Evolutionary conservation across 352 stramenopile genomes (phyloP).

Genomic region (Plasmopara viticola): DNA sequence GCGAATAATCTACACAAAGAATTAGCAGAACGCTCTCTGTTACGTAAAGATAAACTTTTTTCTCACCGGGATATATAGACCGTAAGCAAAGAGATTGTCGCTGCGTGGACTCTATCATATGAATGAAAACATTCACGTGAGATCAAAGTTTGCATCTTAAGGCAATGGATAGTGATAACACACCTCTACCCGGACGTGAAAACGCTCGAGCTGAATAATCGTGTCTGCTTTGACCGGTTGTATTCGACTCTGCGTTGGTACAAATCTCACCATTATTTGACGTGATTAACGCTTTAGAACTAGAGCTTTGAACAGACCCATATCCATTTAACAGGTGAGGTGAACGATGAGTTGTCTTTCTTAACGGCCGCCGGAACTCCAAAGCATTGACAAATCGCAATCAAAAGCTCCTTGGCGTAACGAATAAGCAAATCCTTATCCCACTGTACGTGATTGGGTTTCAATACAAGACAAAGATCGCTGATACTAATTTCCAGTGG

Average conservation of each 20-base stretch:
- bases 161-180: neutral
- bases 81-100: conserved; percentile 42
- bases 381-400: conserved; percentile 52
- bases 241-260: conserved; percentile 33
- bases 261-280: conserved; percentile 1
- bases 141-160: neutral
- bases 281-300: neutral
- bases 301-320: conserved; percentile 19
- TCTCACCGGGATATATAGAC: conserved; percentile 46
- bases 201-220: conserved; percentile 51
- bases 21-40: neutral
- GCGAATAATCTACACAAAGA: conserved; percentile 35
- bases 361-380: conserved; percentile 24
- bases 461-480: conserved; percentile 58
- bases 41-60: neutral
- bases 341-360: conserved; percentile 24
- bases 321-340: conserved; percentile 62
- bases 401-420: conserved; percentile 58
- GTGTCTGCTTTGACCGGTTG: conserved; percentile 44
- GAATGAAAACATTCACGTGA: neutral
- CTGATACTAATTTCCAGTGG: conserved; percentile 45
- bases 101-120: conserved; percentile 38
- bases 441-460: conserved; percentile 52
- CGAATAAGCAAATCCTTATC: conserved; percentile 60
- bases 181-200: conserved; percentile 70